phyloP scores from a whole-genome alignment of 305 asterid species.

The Fraxinus sp. region DNA sequence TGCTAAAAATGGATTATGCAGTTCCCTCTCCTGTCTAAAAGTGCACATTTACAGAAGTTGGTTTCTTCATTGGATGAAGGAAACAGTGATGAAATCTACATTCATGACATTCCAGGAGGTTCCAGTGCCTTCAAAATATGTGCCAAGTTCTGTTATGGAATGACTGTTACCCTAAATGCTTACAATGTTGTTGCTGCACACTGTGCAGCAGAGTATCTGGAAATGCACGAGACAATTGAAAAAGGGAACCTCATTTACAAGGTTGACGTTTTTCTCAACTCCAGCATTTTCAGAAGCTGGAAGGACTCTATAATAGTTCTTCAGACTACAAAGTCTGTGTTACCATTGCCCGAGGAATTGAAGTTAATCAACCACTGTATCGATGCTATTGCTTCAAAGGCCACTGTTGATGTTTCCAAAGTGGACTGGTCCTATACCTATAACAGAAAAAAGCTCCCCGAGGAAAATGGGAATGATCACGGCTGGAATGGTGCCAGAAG shows the following conservation, averaged over 20 bases:
- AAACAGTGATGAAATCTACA: neutral
- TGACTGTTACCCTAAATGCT: conserved; percentile 8
- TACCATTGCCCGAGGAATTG: conserved; percentile 7
- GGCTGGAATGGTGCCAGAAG: neutral
- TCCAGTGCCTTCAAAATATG: conserved; percentile 4
- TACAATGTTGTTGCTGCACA: conserved; percentile 13
- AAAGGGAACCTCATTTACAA: conserved; percentile 15
- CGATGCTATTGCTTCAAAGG: neutral
- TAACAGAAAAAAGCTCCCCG: neutral
- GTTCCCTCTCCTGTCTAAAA: conserved; percentile 13
- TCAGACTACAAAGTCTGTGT: conserved; percentile 10
- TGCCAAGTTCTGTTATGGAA: neutral
- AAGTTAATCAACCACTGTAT: conserved; percentile 1
- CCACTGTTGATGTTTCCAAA: neutral
- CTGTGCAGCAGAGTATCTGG: conserved; percentile 18
- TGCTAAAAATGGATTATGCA: neutral
- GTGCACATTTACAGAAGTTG: neutral
- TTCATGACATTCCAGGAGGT: conserved; percentile 10
- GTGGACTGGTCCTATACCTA: conserved; percentile 11
- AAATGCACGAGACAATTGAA: conserved; percentile 3
- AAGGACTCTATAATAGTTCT: conserved; percentile 9
- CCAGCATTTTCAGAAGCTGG: conserved; percentile 13
- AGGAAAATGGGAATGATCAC: conserved; percentile 9
- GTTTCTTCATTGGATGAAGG: neutral
- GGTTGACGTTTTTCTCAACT: conserved; percentile 12